Evolutionary conservation across 2,329 filamentous ascomycete species (phyloP).

Genomic region (Microcyclospora tardicrescens): DNA sequence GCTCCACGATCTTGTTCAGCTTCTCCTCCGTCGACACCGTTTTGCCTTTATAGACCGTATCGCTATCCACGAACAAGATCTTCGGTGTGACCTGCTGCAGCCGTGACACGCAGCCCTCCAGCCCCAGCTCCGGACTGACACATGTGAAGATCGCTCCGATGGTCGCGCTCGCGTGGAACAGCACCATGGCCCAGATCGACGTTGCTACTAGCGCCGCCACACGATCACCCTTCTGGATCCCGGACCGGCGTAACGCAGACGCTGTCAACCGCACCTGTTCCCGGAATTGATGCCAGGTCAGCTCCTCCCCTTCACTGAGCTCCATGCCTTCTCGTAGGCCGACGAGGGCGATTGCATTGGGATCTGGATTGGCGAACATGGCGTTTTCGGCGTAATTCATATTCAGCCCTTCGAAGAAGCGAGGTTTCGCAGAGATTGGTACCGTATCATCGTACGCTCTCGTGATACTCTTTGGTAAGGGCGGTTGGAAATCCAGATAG

Average conservation of each 20-base stretch:
- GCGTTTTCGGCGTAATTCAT: slow-evolving; percentile 32
- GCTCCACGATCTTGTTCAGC: slow-evolving; percentile 20
- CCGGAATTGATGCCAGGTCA: slow-evolving; percentile 29
- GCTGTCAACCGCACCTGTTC: slow-evolving; percentile 27
- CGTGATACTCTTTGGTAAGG: slow-evolving; percentile 19
- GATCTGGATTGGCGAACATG: slow-evolving; percentile 24
- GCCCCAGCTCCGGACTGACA: slow-evolving; percentile 32
- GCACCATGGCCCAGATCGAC: slow-evolving; percentile 29
- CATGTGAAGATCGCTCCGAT: slow-evolving; percentile 34
- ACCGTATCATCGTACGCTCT: slow-evolving; percentile 26
- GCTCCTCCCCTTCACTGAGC: slow-evolving; percentile 21
- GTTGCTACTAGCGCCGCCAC: slow-evolving; percentile 31
- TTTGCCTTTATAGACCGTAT: slow-evolving; percentile 29
- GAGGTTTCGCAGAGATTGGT: slow-evolving; percentile 26
- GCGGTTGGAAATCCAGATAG: slow-evolving; percentile 25
- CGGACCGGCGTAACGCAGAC: slow-evolving; percentile 26
- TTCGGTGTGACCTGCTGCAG: slow-evolving; percentile 29
- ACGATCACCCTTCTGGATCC: slow-evolving; percentile 26
- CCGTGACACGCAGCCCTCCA: slow-evolving; percentile 25
- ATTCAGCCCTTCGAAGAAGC: slow-evolving; percentile 26
- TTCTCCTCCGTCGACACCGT: slow-evolving; percentile 21
- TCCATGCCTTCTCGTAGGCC: slow-evolving; percentile 28
- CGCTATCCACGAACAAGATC: slow-evolving; percentile 29
- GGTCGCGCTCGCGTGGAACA: slow-evolving; percentile 29
- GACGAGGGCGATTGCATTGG: slow-evolving; percentile 25